Conservation (phyloP, 2,329 filamentous ascomycete species). For the Esteya vermicola region DNA sequence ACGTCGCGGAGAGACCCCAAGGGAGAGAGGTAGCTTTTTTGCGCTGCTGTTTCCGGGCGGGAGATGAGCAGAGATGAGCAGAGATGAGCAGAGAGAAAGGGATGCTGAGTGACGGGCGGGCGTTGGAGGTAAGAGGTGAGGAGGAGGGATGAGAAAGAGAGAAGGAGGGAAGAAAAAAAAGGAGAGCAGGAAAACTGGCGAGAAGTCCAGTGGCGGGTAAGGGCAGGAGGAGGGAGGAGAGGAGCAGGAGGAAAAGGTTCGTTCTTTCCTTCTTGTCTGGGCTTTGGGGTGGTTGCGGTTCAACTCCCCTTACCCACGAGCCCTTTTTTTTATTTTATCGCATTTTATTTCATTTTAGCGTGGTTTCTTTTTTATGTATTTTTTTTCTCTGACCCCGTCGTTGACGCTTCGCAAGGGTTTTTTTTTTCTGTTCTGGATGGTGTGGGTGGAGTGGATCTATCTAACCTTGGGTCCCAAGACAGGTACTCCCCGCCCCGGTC, state of each 20-base stretch:
- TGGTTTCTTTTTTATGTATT: conserved; percentile 1
- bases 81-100: background rate
- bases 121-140: background rate
- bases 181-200: too few species aligned
- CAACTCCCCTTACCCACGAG: conserved; percentile 14
- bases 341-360: conserved; percentile 6
- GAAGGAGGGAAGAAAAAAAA: background rate
- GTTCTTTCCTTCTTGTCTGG: conserved; percentile 8
- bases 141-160: background rate
- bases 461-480: conserved; percentile 9
- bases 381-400: conserved; percentile 1
- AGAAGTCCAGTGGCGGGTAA: conserved; percentile 8
- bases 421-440: conserved; percentile 3
- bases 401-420: conserved; percentile 9
- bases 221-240: conserved; percentile 5
- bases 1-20: background rate
- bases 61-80: background rate
- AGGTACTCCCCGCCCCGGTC: conserved; percentile 8
- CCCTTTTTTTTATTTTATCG: conserved; percentile 5
- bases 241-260: conserved; percentile 6
- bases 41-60: too few species aligned
- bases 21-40: background rate
- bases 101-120: background rate
- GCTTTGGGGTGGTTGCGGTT: conserved; percentile 10
- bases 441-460: conserved; percentile 8